Base-by-base conservation (phyloP, 1,284 basidiomycete genomes). In the Ganoderma boninense region DNA sequence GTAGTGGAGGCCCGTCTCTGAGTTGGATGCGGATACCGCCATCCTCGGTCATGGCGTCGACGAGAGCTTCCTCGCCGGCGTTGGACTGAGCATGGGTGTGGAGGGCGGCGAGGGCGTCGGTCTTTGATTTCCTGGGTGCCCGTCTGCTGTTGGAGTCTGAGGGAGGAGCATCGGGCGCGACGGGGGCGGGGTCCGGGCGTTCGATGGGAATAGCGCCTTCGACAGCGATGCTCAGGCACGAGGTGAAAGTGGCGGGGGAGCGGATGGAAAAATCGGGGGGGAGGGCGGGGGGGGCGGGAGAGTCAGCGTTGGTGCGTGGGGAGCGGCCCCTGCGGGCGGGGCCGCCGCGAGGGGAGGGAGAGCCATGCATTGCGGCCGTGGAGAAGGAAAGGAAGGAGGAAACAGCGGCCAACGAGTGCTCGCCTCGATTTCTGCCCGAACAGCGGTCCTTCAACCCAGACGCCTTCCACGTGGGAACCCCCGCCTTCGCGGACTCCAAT, bases 81-180 rank as follows among this genome's bases (percentile, higher is more conserved):
- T 87, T 87, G 49, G 87, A 87, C 79, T 86, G 84, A 54, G 89
- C 87, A 70, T 92, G 90, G 74, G 84, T 87, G 79, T 90, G 90
- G 67, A 95, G 82, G 35, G 93, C 94, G 38, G 87, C 92, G 60
- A 95, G 84, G 68, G 93, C 93, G 74, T 95, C 92, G 54, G 90
- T 93, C 87, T 95, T 95, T 75, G 93, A 94, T 86, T 95, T 95
- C 79, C 94, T 90, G 61, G 94, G 93, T 52, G 93, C 92, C 70
- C 93, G 87, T 81, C 87, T 89, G 64, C 86, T 81, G 76, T 76
- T 76, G 75, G 81, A 75, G 76, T 79, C 75, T 62, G 78, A 81
- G 76, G 71, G 75, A 65, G 71, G 74, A 67, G 71, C 65, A 63
- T 79, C 77, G 54, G 69, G 69, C 62, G 72, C 40, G 61, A 69